phyloP scores from a whole-genome alignment of 306 rosid species.

The Lathyrus tuberosus region DNA sequence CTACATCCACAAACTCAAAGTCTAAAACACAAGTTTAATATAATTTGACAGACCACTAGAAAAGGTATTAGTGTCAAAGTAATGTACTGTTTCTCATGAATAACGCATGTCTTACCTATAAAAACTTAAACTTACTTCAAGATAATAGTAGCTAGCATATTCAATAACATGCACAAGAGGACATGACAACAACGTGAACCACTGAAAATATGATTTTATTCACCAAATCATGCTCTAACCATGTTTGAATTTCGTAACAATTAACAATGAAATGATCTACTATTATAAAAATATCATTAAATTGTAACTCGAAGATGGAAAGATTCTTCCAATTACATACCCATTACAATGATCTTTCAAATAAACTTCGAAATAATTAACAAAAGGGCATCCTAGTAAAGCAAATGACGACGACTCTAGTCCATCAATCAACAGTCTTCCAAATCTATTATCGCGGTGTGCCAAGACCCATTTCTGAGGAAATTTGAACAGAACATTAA shows the following conservation, averaged over 20 bases:
- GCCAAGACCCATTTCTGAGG: conserved; percentile 75
- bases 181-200: background rate
- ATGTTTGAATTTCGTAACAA: conserved; percentile 26
- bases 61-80: too few species aligned
- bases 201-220: background rate
- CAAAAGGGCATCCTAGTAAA: conserved; percentile 34
- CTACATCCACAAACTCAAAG: too few species aligned
- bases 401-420: conserved; percentile 32
- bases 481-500: conserved; percentile 25
- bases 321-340: conserved; percentile 43
- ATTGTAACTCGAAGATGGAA: conserved; percentile 41
- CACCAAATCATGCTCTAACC: conserved; percentile 1
- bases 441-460: conserved; percentile 66
- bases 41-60: too few species aligned
- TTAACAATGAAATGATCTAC: conserved; percentile 16
- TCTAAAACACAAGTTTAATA: too few species aligned
- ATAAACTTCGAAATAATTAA: conserved; percentile 33
- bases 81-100: too few species aligned
- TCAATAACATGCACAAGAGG: too few species aligned
- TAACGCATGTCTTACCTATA: too few species aligned
- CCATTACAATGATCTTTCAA: conserved; percentile 33
- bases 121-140: too few species aligned
- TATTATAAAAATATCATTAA: conserved; percentile 34
- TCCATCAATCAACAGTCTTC: conserved; percentile 45
- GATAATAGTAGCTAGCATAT: too few species aligned